Percentiles rank a stretch among this genome's conserved stretches.
Conservation (phyloP, 305 asterid genomes). For the Caryopteris hybrid region DNA sequence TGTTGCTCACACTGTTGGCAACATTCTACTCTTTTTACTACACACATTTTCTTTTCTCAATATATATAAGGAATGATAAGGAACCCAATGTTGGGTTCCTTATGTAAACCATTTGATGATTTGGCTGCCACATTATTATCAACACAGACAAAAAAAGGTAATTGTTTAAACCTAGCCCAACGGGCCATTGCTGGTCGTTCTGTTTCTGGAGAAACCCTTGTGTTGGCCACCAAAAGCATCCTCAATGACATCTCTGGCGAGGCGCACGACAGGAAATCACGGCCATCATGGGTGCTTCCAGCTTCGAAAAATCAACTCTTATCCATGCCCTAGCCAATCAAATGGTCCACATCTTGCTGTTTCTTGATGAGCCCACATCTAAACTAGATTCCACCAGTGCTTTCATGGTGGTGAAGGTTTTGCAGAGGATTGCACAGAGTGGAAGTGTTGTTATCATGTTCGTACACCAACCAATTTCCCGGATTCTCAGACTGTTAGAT, state of each 20-base stretch:
- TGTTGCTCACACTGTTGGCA: too few relatives aligned
- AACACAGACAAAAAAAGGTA: too few relatives aligned
- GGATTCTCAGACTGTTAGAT: conserved; percentile 32
- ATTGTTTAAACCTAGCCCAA: not conserved
- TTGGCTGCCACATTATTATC: too few relatives aligned
- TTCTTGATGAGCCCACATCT: conserved; percentile 49
- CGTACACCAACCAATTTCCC: conserved; percentile 39
- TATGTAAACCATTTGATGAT: too few relatives aligned
- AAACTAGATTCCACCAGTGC: conserved; percentile 48
- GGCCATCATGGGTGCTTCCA: conserved; percentile 68
- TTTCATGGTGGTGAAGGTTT: too few relatives aligned
- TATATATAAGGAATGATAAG: too few relatives aligned
- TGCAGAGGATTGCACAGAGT: conserved; percentile 43
- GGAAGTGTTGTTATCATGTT: conserved; percentile 50
- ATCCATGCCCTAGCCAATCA: conserved; percentile 59
- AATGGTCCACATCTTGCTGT: conserved; percentile 42
- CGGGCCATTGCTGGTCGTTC: not conserved
- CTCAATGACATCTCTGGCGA: conserved; percentile 58
- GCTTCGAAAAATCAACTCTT: conserved; percentile 60
- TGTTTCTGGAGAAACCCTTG: not conserved
- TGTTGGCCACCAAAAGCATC: conserved; percentile 25
- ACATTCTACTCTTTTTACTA: too few relatives aligned
- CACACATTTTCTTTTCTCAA: too few relatives aligned
- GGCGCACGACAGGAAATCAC: conserved; percentile 67
- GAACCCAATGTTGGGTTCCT: too few relatives aligned